phyloP scores from a whole-genome alignment of 2,329 filamentous ascomycete species.

The Aspergillus hiratsukae region DNA sequence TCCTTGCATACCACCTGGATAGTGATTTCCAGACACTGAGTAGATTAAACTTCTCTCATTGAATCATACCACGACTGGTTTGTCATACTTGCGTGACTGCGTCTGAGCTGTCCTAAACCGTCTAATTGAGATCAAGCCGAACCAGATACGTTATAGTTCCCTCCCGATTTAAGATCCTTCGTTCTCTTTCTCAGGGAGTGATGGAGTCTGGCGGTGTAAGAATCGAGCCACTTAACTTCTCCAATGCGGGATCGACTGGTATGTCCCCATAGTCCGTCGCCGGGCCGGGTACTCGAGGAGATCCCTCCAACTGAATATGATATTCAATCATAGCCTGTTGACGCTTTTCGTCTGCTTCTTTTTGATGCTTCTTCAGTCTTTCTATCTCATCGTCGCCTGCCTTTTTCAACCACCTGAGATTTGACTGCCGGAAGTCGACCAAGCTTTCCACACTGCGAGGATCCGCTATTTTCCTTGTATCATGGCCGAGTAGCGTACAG shows the following conservation, averaged over 20 bases:
- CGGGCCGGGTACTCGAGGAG: slow-evolving; percentile 5
- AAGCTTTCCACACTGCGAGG: slow-evolving; percentile 83
- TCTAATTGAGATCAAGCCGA: background rate
- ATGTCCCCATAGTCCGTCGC: slow-evolving; percentile 25
- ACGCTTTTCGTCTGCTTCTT: slow-evolving; percentile 53
- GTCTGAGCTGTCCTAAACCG: background rate
- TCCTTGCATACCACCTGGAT: background rate
- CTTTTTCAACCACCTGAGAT: slow-evolving; percentile 74
- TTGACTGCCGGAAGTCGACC: slow-evolving; percentile 86
- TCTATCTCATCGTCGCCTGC: slow-evolving; percentile 48
- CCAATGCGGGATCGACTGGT: slow-evolving; percentile 42
- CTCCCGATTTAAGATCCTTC: background rate
- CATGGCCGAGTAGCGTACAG: slow-evolving; percentile 81
- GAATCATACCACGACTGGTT: background rate
- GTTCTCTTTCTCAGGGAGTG: background rate
- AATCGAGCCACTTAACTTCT: slow-evolving; percentile 15
- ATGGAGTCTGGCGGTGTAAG: slow-evolving; percentile 8
- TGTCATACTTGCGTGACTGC: background rate
- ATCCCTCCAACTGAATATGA: slow-evolving; percentile 35
- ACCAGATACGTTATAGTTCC: background rate
- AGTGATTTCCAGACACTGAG: background rate
- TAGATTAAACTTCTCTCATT: background rate
- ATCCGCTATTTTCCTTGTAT: slow-evolving; percentile 86
- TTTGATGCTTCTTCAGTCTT: slow-evolving; percentile 45
- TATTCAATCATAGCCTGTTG: slow-evolving; percentile 44